Evolutionary conservation across 306 rosid genomes (phyloP).

Genomic region (Mucuna pruriens): DNA sequence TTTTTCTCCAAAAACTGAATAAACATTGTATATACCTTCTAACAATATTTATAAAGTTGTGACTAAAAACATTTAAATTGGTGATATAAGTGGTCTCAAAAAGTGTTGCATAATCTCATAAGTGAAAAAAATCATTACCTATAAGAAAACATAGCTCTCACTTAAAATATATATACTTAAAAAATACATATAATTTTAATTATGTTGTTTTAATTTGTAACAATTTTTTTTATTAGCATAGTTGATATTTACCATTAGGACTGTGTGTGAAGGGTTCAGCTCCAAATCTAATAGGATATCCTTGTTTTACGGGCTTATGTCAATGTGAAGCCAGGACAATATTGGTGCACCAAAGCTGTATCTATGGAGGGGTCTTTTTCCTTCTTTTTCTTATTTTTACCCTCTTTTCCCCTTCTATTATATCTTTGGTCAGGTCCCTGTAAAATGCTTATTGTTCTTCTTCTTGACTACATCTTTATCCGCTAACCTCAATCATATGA

Average conservation of each 20-base stretch:
- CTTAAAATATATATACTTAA: neutral
- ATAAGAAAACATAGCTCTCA: neutral
- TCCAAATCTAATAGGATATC: slow-evolving; percentile 39
- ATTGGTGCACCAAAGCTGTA: slow-evolving; percentile 52
- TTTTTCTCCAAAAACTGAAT: neutral
- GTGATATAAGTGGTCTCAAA: neutral
- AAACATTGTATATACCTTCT: neutral
- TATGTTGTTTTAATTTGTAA: neutral
- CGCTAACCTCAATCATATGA: slow-evolving; percentile 41
- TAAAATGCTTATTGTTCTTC: slow-evolving; percentile 48
- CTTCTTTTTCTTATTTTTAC: slow-evolving; percentile 35
- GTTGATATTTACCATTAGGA: slow-evolving; percentile 20
- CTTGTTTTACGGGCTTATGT: slow-evolving; percentile 49
- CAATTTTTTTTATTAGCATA: neutral
- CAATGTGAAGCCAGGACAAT: slow-evolving; percentile 54
- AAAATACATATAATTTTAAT: neutral
- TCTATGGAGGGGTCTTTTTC: slow-evolving; percentile 58
- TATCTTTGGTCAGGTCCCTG: slow-evolving; percentile 44
- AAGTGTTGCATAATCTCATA: neutral
- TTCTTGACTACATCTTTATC: slow-evolving; percentile 47
- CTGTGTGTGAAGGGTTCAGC: slow-evolving; percentile 24
- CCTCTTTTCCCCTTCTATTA: slow-evolving; percentile 36
- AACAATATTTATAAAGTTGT: neutral
- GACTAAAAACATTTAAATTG: neutral
- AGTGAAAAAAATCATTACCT: neutral